Conservation (phyloP, 768 basidiomycete species). For the Dioszegia aurantiaca region DNA sequence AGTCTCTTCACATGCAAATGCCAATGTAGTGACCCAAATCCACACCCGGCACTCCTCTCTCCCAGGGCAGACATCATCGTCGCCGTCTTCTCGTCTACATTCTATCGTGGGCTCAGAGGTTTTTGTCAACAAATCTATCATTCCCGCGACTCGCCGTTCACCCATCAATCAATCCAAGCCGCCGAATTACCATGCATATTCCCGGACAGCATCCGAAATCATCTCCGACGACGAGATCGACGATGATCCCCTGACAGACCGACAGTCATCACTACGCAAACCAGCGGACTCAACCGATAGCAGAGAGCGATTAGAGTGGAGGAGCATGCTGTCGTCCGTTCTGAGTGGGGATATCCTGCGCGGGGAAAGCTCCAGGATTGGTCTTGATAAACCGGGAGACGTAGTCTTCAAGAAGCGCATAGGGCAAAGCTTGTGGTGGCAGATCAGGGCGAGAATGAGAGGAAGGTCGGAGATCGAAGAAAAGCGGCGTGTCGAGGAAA, state of each 20-base stretch:
- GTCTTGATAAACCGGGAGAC: conserved; percentile 69
- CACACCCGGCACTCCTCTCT: not conserved
- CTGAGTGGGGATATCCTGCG: conserved; percentile 90
- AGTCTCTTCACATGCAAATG: too few relatives aligned
- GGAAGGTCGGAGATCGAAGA: conserved; percentile 79
- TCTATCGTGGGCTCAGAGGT: conserved; percentile 12
- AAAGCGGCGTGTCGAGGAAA: conserved; percentile 73
- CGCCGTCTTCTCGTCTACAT: conserved; percentile 6
- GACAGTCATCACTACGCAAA: conserved; percentile 24
- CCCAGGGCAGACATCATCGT: not conserved
- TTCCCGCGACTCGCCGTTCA: not conserved
- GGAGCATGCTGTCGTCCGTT: conserved; percentile 89
- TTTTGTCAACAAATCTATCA: conserved; percentile 1
- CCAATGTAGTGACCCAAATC: too few relatives aligned
- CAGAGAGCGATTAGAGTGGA: conserved; percentile 87
- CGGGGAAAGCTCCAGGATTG: conserved; percentile 90
- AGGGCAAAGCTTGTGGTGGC: conserved; percentile 68
- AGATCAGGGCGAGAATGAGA: conserved; percentile 80
- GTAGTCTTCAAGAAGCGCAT: conserved; percentile 50
- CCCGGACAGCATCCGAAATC: not conserved
- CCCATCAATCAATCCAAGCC: not conserved
- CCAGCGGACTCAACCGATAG: conserved; percentile 71
- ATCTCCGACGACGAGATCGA: not conserved
- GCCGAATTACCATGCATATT: not conserved
- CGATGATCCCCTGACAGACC: not conserved